Evolutionary conservation across 169 alveolate species (phyloP), one percentile per base, ranked within the genome.

Genomic region (Theileria orientalis): DNA sequence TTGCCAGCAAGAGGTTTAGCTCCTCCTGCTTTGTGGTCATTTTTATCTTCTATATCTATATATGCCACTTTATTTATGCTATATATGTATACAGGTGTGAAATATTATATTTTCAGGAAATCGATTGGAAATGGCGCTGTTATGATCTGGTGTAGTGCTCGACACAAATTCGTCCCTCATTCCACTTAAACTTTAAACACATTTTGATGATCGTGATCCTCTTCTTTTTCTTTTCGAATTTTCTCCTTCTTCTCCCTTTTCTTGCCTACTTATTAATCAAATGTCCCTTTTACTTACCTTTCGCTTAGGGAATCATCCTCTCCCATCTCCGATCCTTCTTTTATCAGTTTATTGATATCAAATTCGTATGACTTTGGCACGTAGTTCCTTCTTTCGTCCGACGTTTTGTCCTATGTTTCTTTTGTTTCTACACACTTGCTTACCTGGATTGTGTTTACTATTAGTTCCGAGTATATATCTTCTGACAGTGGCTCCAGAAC

Each of bases 1-100:
- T 62, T 14, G 30, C 47, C 61, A 76, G 61, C 37, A 76, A 25
- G 72, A 60, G 52, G 62, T 66, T 30, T 32, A 76, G 23, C 14
- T 76, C 79, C 63, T 76, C 86, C 49, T 76, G 79, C 67, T 76
- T 76, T 27, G 70, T 61, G 32, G 69, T 30, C 86, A 76, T 76
- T 68, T 56, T 21, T 14, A 21, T 19, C 25, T n/a, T 16, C 33
- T 25, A 14, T 42, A 16, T 42, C 13, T 42, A 14, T 42, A 42
- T 16, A 42, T 42, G 16, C 13, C 13, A 14, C 16, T 42, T 14
- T 16, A 42, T 13, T 16, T n/a, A n/a, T n/a, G n/a, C n/a, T n/a
- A n/a, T n/a, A n/a, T n/a, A n/a, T n/a, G n/a, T n/a, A n/a, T n/a
- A n/a, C n/a, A n/a, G n/a, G n/a, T n/a, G n/a, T n/a, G n/a, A n/a